Evolutionary conservation across 768 basidiomycete species (phyloP).

Genomic region (Pulveroboletus sp.): DNA sequence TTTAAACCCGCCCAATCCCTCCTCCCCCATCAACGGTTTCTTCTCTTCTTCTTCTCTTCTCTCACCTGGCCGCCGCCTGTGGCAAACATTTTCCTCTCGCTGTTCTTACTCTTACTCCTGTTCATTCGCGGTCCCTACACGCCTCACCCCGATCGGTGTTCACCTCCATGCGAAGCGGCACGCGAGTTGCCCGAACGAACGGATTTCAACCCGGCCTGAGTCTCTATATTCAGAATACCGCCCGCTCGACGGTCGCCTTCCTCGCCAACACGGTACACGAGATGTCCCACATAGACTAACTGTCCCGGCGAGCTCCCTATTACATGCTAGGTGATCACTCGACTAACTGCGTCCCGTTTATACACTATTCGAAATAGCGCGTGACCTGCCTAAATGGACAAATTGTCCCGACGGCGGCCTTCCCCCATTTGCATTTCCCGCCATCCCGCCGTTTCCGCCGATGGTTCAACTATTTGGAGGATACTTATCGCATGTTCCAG

Average conservation of each 20-base stretch:
- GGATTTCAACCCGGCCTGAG: too few species aligned
- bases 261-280: too few species aligned
- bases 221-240: too few species aligned
- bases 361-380: not conserved
- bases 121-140: not conserved
- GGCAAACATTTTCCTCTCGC: not conserved
- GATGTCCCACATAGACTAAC: too few species aligned
- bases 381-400: not conserved
- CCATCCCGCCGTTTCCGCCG: not conserved
- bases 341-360: not conserved
- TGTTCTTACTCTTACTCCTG: too few species aligned
- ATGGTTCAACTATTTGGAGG: not conserved
- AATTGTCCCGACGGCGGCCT: not conserved
- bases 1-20: slow-evolving; percentile 3
- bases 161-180: not conserved
- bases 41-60: not conserved
- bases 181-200: not conserved
- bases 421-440: not conserved
- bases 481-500: not conserved
- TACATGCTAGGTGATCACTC: too few species aligned
- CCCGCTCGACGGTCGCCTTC: not conserved
- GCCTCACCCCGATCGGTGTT: not conserved
- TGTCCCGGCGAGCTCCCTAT: too few species aligned
- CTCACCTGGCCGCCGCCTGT: not conserved
- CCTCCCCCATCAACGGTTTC: not conserved